A percentile compares a stretch with the other conserved stretches of the same genome.
These are phyloP conservation scores for Synchytrium microbalum DNA, from an alignment of 371 early-diverging fungal species.

Conservation along the genomic window DNA sequence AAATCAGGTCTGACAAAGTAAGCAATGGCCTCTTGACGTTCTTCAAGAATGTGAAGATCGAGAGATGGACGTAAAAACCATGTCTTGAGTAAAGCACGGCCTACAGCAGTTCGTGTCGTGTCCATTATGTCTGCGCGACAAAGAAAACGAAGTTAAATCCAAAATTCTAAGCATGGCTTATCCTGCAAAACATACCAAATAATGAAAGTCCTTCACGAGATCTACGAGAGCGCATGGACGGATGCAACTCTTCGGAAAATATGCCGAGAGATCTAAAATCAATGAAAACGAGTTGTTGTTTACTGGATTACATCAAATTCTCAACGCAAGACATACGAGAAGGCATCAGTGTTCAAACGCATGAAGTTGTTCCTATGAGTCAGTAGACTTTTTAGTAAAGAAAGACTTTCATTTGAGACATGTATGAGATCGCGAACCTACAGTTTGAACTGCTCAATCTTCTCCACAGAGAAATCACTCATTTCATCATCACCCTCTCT, in stretches of 20 bases:
- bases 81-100: conserved; percentile 44
- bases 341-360: conserved; percentile 48
- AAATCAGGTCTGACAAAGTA: conserved; percentile 36
- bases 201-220: conserved; percentile 60
- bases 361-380: conserved; percentile 32
- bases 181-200: conserved; percentile 42
- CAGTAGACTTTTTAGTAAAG: neutral
- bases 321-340: conserved; percentile 30
- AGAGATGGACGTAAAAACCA: conserved; percentile 60
- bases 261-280: conserved; percentile 56
- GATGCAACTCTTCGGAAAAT: conserved; percentile 59
- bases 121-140: conserved; percentile 47
- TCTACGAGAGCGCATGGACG: conserved; percentile 48
- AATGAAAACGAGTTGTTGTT: neutral
- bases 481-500: conserved; percentile 9
- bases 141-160: neutral
- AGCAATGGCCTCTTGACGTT: conserved; percentile 49
- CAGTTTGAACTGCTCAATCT: conserved; percentile 22
- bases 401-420: neutral
- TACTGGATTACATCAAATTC: neutral
- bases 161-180: neutral
- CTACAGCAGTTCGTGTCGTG: conserved; percentile 50
- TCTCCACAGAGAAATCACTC: conserved; percentile 7
- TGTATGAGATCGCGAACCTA: conserved; percentile 17
- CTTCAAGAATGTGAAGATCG: conserved; percentile 33